Percentiles rank a stretch among this genome's conserved stretches.
Conservation (phyloP, 768 basidiomycete species). For the Russula abietina region DNA sequence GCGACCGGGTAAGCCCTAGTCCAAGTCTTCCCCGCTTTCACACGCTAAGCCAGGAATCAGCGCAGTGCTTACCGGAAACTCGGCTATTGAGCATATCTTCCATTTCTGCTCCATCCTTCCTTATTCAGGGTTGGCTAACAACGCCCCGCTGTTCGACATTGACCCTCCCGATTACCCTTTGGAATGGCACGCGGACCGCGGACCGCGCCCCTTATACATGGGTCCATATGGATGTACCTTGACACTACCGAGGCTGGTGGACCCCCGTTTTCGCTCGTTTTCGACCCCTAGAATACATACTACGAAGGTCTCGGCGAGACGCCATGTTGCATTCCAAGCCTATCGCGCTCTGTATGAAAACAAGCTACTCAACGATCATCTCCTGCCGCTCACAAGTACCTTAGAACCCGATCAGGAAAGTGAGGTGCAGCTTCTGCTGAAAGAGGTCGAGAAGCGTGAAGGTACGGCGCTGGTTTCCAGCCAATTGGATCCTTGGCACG, state of each 20-base stretch:
- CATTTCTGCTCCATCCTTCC: conserved; percentile 73
- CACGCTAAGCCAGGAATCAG: conserved; percentile 34
- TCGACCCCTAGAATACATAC: conserved; percentile 43
- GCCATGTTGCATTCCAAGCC: conserved; percentile 65
- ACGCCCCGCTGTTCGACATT: conserved; percentile 56
- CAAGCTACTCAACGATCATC: conserved; percentile 58
- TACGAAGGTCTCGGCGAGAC: conserved; percentile 57
- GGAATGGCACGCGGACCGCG: conserved; percentile 50
- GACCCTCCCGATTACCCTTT: conserved; percentile 58
- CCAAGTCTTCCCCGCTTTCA: not conserved
- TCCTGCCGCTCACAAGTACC: conserved; percentile 59
- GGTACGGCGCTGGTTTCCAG: conserved; percentile 50
- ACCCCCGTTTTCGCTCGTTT: conserved; percentile 42
- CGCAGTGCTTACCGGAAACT: conserved; percentile 65
- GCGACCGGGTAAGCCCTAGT: conserved; percentile 52
- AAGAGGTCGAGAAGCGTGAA: conserved; percentile 56
- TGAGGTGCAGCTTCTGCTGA: conserved; percentile 55
- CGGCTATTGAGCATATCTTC: conserved; percentile 60
- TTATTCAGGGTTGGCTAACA: conserved; percentile 41
- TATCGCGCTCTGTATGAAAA: conserved; percentile 55
- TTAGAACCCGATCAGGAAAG: conserved; percentile 49
- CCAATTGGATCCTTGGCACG: conserved; percentile 63
- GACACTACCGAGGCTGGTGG: conserved; percentile 47
- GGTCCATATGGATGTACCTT: conserved; percentile 66
- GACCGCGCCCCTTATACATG: conserved; percentile 30